These are phyloP conservation scores for Phyllosticta paracitricarpa DNA, from an alignment of 2,329 filamentous ascomycete genomes.

Conservation along the genomic window DNA sequence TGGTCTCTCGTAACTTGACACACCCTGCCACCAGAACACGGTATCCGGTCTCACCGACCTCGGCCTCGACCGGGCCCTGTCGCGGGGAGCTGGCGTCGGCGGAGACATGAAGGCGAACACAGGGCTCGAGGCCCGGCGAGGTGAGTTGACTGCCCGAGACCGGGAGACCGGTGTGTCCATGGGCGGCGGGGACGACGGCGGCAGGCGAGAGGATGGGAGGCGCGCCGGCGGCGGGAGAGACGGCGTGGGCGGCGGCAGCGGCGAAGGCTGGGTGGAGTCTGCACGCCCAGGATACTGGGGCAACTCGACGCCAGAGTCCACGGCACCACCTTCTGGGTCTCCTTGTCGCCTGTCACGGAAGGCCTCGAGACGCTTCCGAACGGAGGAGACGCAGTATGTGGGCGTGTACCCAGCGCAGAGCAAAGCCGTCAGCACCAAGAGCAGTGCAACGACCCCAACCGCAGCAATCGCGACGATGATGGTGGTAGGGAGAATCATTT, in stretches of 20 bases:
- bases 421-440: not conserved
- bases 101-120: not conserved
- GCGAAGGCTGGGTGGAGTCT: not conserved
- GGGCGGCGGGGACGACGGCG: not conserved
- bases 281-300: not conserved
- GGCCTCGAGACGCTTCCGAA: not conserved
- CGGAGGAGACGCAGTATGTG: not conserved
- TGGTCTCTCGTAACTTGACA: too few species aligned
- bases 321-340: not conserved
- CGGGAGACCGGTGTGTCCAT: not conserved
- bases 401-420: not conserved
- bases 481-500: not conserved
- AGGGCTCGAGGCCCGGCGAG: not conserved
- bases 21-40: too few species aligned
- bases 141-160: not conserved
- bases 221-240: not conserved
- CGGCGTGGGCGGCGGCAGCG: not conserved
- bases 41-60: not conserved
- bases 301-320: not conserved
- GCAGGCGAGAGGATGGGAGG: not conserved
- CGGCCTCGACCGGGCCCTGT: not conserved
- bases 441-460: not conserved
- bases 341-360: not conserved
- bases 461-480: not conserved
- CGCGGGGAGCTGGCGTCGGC: not conserved